Evolutionary conservation across 352 stramenopile species (phyloP), one percentile per base, ranked within the genome.

Genomic region (Globisporangium alternatum): DNA sequence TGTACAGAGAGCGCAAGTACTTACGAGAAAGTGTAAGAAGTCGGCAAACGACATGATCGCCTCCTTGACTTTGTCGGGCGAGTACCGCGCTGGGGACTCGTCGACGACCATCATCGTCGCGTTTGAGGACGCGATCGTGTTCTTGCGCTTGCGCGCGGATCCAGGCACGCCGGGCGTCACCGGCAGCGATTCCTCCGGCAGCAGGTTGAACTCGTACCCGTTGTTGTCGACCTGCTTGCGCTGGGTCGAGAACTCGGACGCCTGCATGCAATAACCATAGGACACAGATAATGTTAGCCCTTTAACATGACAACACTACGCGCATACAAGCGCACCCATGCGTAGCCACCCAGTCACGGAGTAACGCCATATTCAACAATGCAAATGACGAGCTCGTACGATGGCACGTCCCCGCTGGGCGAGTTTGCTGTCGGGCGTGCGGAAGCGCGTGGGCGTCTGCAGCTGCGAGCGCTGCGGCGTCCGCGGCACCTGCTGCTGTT

Each of bases 31-130:
- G 66, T 86, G 81, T 22, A 93, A 61, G 53, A 91, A 93, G 49
- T 93, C 81, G 5, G 85, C 85, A 55, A 93, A 93, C 47, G 81
- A 90, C 52, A 86, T 86, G 70, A 93, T 80, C n/a, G 81, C 81
- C n/a, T 83, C 76, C 49, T 83, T 86, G 12, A 91, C 77, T 64
- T 91, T 83, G 45, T 85, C 83, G 2, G 80, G 75, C 53, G 85
- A 90, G 65, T 90, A 90, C 25, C 85, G 69, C 30, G 81, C 81
- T 13, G 83, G 83, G 8, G 80, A 88, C 65, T 81, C 76, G 30
- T 74, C 71, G 15, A 56, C 57, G 22, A 60, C 56, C 57, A 52
- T 61, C 49, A 64, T 69, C 21, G 51, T 61, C 41, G 31, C 52
- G 49, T 69, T 65, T 22, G 62, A 64, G 8, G 62, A 68, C 33